A percentile compares a stretch with the other conserved stretches of the same genome.
phyloP scores from a whole-genome alignment of 805 yeast species.

The Suhomyces canberraensis region DNA sequence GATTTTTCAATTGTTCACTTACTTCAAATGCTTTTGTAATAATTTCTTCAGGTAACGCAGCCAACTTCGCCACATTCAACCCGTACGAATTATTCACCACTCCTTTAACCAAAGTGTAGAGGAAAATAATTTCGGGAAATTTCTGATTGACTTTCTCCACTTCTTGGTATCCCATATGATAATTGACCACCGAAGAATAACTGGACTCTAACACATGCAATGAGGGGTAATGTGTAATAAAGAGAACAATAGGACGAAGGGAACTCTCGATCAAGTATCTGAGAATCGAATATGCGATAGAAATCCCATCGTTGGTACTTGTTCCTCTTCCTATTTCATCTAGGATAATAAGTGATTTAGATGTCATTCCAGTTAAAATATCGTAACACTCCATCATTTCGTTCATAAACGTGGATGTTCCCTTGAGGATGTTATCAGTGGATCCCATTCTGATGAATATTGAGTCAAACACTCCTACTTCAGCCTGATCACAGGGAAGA shows the following conservation, averaged over 20 bases:
- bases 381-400: constrained; percentile 66
- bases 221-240: constrained; percentile 82
- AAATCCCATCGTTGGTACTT: constrained; percentile 65
- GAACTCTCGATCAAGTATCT: constrained; percentile 47
- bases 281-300: constrained; percentile 74
- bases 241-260: constrained; percentile 54
- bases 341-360: constrained; percentile 56
- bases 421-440: constrained; percentile 66
- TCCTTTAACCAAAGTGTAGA: constrained; percentile 36
- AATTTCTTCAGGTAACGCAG: constrained; percentile 52
- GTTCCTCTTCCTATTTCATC: constrained; percentile 89
- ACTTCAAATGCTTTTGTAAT: constrained; percentile 42
- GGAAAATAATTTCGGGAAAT: constrained; percentile 38
- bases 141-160: constrained; percentile 26
- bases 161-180: constrained; percentile 67
- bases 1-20: constrained; percentile 30
- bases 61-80: constrained; percentile 77
- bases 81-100: constrained; percentile 67
- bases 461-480: constrained; percentile 67
- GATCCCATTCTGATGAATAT: constrained; percentile 87
- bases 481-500: constrained; percentile 63
- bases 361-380: constrained; percentile 52
- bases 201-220: constrained; percentile 49
- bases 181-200: constrained; percentile 49
- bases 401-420: constrained; percentile 81